Base-by-base conservation (phyloP, 495 filamentous ascomycete genomes). In the Aspergillus baeticus region DNA sequence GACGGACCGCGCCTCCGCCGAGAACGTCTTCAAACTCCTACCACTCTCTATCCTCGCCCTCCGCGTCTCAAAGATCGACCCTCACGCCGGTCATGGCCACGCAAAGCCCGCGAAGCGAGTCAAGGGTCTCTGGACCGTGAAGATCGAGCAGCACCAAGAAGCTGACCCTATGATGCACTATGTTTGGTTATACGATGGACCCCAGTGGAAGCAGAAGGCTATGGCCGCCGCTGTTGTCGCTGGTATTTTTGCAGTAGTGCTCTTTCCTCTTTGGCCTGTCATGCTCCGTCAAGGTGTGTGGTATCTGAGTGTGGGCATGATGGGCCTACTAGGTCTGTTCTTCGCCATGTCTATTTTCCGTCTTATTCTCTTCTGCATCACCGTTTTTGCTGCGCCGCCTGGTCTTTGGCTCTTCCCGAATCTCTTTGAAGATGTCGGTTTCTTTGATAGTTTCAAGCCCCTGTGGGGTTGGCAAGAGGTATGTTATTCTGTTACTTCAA, bases 381-480 rank as follows among this genome's bases (percentile, higher is more conserved):
- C 95, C 10, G 89, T 96, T 62, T 93, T 98, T 66, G 78, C 83
- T 7, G 81, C 84, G 10, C 79, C 91, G 13, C 94, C 93, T 1
- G 95, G 95, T 59, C 78, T 99, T 26, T 99, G 95, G 95, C 79
- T 99, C 42, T 99, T 91, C 78, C 95, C 95, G 42, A 99, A 99
- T 67, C 70, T 99, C 18, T 99, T 97, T 74, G 95, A 98, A 72
- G 95, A 99, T 68, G 95, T 99, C 41, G 94, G 93, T 7, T 97
- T 99, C 73, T 87, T 98, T 65, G 95, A 99, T 58, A 95, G 89
- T 72, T 99, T 99, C 79, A 88, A 88, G 73, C 95, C 95, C 22
- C 69, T 94, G 33, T 98, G 95, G 93, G 95, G 89, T 47, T 99
- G 95, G 95, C 94, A 98, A 71, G 91, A 98, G 87, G 94, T 96